Base-by-base conservation (phyloP, 352 stramenopile genomes). In the Phytophthora vignae region DNA sequence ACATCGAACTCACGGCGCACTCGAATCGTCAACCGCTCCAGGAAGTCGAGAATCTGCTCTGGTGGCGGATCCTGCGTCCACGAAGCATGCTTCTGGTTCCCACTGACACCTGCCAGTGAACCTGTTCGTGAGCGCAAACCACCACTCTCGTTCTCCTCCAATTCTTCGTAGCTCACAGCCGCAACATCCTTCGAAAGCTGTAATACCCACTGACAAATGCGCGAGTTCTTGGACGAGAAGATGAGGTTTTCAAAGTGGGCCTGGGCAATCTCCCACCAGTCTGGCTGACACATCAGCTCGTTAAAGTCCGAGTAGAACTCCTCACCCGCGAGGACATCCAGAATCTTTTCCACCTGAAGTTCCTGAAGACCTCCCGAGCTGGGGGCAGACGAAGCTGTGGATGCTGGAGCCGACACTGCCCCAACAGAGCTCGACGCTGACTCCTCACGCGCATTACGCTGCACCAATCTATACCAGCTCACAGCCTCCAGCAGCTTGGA, bases 181-280 rank as follows among this genome's bases (percentile, higher is more conserved):
- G 84, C 82, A 12, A 91, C 84, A 56, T 96, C 88, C 46, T 73
- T 83, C 1, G 86, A 90, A 15, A 95, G 74, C 21, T 90, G 85
- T 38, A 78, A 59, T 25, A 96, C 74, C 77, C 83, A 90, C 68
- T 93, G 89, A 19, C 82, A 90, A 11, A 95, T 83, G 8, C 87
- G 82, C 15, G 83, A 90, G 19, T 93, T 86, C 8, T 79, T 69
- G 11, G 75, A 78, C 40, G 87, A 86, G 46, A 96, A 95, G 7
- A 96, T 81, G 14, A 96, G 71, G 54, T 94, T 96, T 67, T 96
- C 89, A 69, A 96, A 96, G 58, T 96, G 87, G 11, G 89, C 89
- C 71, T 95, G 89, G 0, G 88, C 87, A 54, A 94, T 85, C 38
- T 91, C 86, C 89, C 89, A 95, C 89, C 89, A 96, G 40, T 95